These are phyloP conservation scores for Mortierella sp. DNA, from an alignment of 371 early-diverging fungal species.

Conservation along the genomic window DNA sequence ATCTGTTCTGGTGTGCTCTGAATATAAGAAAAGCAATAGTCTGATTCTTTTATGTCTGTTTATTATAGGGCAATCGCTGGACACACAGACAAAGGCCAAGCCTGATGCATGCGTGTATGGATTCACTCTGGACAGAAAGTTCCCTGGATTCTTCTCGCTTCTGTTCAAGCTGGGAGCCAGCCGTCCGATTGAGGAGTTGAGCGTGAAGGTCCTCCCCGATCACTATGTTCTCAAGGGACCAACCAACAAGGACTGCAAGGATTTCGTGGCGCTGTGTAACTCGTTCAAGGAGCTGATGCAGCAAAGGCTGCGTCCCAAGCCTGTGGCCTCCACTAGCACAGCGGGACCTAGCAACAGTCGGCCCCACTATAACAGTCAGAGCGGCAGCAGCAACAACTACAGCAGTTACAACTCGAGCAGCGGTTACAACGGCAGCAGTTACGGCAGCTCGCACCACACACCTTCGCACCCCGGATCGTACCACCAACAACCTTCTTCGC, in stretches of 20 bases:
- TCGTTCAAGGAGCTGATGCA: slow-evolving; percentile 51
- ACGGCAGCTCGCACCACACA: slow-evolving; percentile 35
- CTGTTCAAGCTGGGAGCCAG: slow-evolving; percentile 51
- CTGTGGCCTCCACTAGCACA: slow-evolving; percentile 14
- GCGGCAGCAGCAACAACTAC: slow-evolving; percentile 37
- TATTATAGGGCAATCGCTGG: slow-evolving; percentile 34
- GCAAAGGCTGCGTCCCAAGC: slow-evolving; percentile 38
- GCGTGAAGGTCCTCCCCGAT: slow-evolving; percentile 51
- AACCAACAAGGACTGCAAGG: slow-evolving; percentile 45
- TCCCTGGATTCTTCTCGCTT: slow-evolving; percentile 48
- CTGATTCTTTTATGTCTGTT: background rate
- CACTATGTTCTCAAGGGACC: slow-evolving; percentile 46
- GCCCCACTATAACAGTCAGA: slow-evolving; percentile 41
- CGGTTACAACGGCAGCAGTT: slow-evolving; percentile 21
- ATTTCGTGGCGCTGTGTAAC: slow-evolving; percentile 29
- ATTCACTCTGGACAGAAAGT: slow-evolving; percentile 49
- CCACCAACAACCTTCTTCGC: slow-evolving; percentile 21
- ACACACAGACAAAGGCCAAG: slow-evolving; percentile 55
- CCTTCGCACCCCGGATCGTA: slow-evolving; percentile 40
- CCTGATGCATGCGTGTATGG: slow-evolving; percentile 51
- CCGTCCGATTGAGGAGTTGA: slow-evolving; percentile 38
- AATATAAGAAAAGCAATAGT: background rate
- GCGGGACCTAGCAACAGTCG: slow-evolving; percentile 16
- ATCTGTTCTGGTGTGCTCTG: background rate
- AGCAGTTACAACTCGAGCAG: slow-evolving; percentile 20